These are phyloP conservation scores for Mucor piriformis DNA, from an alignment of 371 early-diverging fungal species.

Conservation along the genomic window DNA sequence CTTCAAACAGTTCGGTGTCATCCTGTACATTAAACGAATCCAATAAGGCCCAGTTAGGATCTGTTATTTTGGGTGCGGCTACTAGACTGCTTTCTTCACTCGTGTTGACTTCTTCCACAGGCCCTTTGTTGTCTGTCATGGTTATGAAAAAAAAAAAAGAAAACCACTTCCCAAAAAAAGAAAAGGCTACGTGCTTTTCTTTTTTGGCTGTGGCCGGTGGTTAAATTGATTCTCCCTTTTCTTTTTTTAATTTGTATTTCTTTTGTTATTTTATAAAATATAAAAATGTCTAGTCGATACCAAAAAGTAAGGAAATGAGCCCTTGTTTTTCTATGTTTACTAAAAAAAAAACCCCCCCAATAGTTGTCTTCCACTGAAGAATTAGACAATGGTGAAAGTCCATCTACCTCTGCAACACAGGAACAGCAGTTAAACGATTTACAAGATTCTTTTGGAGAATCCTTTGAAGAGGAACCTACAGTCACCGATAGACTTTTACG, in stretches of 20 bases:
- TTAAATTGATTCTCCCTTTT: background rate
- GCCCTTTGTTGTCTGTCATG: background rate
- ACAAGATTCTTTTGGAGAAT: slow-evolving; percentile 28
- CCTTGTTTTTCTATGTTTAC: background rate
- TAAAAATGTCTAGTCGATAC: slow-evolving; percentile 13
- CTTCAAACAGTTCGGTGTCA: slow-evolving; percentile 52
- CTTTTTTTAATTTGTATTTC: background rate
- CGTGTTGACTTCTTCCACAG: background rate
- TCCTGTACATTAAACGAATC: slow-evolving; percentile 44
- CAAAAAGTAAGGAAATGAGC: slow-evolving; percentile 14
- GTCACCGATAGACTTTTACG: slow-evolving; percentile 7
- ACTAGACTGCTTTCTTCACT: background rate
- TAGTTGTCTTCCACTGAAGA: background rate
- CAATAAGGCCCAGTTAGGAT: slow-evolving; percentile 36
- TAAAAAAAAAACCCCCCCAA: background rate
- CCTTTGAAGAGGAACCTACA: slow-evolving; percentile 13
- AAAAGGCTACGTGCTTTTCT: background rate
- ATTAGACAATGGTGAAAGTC: slow-evolving; percentile 17
- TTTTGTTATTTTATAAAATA: background rate
- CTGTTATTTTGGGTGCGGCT: slow-evolving; percentile 11
- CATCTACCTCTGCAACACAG: background rate
- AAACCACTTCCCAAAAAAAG: too few relatives aligned
- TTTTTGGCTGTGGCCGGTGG: background rate
- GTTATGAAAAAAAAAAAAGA: background rate
- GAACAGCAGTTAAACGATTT: slow-evolving; percentile 25